Evolutionary conservation across 192 early-diverging fungal genomes (phyloP).

Genomic region (Coemansia sp.): DNA sequence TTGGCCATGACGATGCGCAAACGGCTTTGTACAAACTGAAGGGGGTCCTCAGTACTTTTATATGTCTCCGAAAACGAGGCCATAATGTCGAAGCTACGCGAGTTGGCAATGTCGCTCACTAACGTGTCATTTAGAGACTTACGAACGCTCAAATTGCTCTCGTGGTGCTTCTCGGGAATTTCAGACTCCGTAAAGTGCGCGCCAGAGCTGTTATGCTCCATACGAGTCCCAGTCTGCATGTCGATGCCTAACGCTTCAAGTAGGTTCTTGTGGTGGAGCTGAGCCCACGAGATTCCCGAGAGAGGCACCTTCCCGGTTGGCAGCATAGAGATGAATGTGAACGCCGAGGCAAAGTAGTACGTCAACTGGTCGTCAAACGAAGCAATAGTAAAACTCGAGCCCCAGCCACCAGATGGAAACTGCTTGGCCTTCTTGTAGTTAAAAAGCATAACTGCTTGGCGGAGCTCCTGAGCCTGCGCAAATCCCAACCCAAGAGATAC

Average conservation of each 20-base stretch:
- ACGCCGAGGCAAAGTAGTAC: conserved; percentile 67
- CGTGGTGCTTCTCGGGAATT: conserved; percentile 55
- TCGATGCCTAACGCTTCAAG: conserved; percentile 59
- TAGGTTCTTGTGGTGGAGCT: conserved; percentile 60
- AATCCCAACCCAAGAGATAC: conserved; percentile 42
- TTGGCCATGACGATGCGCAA: background rate
- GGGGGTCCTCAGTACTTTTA: background rate
- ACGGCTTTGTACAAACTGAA: background rate
- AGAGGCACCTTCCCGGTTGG: conserved; percentile 61
- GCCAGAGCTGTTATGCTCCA: conserved; percentile 61
- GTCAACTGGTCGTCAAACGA: conserved; percentile 65
- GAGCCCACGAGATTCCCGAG: conserved; percentile 54
- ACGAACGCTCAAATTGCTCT: conserved; percentile 58
- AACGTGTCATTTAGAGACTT: conserved; percentile 58
- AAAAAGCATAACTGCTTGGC: conserved; percentile 55
- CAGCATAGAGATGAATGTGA: conserved; percentile 62
- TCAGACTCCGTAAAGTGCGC: conserved; percentile 54
- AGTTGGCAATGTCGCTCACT: conserved; percentile 52
- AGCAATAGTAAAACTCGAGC: conserved; percentile 62
- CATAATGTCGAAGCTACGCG: conserved; percentile 20
- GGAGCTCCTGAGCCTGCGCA: conserved; percentile 65
- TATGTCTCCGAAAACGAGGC: background rate
- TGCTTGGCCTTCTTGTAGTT: conserved; percentile 53
- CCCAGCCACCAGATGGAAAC: conserved; percentile 48
- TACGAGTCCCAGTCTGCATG: conserved; percentile 55